Evolutionary conservation across 306 rosid genomes (phyloP).

Genomic region (Malus sieversii): DNA sequence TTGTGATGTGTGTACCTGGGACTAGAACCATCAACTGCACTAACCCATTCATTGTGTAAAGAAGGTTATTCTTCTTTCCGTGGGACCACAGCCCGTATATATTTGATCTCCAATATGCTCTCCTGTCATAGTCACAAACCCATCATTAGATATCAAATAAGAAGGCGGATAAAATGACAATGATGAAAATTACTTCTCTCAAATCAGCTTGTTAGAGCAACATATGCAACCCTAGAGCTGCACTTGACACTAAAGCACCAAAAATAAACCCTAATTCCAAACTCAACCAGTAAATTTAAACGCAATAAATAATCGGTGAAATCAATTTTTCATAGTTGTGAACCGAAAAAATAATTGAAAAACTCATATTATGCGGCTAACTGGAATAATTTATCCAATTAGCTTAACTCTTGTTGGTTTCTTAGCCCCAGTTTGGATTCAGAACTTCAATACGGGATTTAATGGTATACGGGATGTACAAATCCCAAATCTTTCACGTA

Average conservation of each 20-base stretch:
- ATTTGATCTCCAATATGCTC: conserved; percentile 72
- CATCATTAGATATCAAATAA: conserved; percentile 5
- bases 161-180: not conserved
- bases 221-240: not conserved
- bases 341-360: not conserved
- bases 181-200: not conserved
- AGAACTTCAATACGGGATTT: too few relatives aligned
- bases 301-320: not conserved
- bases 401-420: not conserved
- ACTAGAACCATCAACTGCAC: conserved; percentile 86
- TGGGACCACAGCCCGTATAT: conserved; percentile 65
- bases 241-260: not conserved
- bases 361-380: not conserved
- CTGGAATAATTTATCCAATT: not conserved
- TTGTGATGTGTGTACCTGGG: conserved; percentile 47
- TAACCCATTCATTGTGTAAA: conserved; percentile 91
- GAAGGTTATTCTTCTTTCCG: conserved; percentile 80
- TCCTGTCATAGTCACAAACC: conserved; percentile 39
- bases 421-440: not conserved
- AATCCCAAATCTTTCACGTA: too few relatives aligned
- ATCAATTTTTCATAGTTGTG: not conserved
- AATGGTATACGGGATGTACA: too few relatives aligned
- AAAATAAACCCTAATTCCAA: not conserved
- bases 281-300: not conserved
- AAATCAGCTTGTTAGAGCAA: not conserved